Evolutionary conservation across 306 rosid genomes (phyloP).

Genomic region (Corylus americana): DNA sequence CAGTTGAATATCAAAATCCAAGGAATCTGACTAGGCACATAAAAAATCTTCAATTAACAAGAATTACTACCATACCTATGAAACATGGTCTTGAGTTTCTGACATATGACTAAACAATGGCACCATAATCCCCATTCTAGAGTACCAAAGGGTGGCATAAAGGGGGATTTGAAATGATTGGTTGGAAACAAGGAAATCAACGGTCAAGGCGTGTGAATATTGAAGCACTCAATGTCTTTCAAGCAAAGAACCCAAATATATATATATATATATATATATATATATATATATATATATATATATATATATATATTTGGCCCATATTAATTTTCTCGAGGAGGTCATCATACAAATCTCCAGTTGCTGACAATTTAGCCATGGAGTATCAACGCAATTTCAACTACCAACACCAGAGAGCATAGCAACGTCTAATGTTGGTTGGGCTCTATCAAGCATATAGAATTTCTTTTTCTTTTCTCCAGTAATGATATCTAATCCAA

Average conservation of each 20-base stretch:
- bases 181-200: background rate
- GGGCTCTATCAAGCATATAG: background rate
- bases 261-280: too few relatives aligned
- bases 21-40: background rate
- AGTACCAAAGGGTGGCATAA: background rate
- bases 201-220: background rate
- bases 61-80: background rate
- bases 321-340: background rate
- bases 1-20: background rate
- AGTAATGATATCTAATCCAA: background rate
- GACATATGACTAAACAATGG: background rate
- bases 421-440: background rate
- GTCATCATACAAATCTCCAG: background rate
- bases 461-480: background rate
- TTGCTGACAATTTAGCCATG: background rate
- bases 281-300: too few relatives aligned
- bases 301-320: background rate
- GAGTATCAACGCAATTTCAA: background rate
- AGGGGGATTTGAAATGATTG: background rate
- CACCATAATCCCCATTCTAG: too few relatives aligned
- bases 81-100: background rate
- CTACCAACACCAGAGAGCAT: background rate
- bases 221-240: background rate
- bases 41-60: background rate
- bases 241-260: background rate